Conservation (phyloP, 331 rosid species). For the Prunus yedoensis region DNA sequence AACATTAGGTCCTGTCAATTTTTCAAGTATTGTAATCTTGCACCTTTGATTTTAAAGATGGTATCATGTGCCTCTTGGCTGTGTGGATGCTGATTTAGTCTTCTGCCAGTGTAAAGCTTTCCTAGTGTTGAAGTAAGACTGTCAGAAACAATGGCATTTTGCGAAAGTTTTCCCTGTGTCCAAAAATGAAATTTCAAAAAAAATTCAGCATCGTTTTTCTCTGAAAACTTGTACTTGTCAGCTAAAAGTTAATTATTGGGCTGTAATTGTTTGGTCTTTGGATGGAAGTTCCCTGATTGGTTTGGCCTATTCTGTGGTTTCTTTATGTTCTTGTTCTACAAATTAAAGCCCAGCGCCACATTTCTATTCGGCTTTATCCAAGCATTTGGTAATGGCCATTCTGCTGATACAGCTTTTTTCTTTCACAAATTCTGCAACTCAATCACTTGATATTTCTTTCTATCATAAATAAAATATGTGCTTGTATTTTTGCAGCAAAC, state of each 20-base stretch:
- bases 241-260: background rate
- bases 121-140: background rate
- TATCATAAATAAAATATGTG: background rate
- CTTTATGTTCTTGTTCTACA: background rate
- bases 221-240: background rate
- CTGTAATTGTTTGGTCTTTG: background rate
- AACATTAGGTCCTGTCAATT: background rate
- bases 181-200: too few species aligned
- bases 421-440: background rate
- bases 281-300: background rate
- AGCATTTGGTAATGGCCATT: background rate
- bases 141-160: background rate
- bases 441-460: background rate
- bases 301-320: background rate
- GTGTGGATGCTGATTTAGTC: background rate
- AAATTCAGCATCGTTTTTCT: background rate
- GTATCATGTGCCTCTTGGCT: background rate
- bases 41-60: background rate
- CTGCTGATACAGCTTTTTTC: background rate
- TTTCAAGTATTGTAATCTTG: background rate
- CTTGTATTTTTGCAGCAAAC: background rate
- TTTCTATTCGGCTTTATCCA: slow-evolving; percentile 3
- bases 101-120: slow-evolving; percentile 7
- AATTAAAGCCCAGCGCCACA: background rate
- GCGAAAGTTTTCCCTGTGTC: background rate